Evolutionary conservation across 495 filamentous ascomycete genomes (phyloP).

Genomic region (Apiosordaria backusii): DNA sequence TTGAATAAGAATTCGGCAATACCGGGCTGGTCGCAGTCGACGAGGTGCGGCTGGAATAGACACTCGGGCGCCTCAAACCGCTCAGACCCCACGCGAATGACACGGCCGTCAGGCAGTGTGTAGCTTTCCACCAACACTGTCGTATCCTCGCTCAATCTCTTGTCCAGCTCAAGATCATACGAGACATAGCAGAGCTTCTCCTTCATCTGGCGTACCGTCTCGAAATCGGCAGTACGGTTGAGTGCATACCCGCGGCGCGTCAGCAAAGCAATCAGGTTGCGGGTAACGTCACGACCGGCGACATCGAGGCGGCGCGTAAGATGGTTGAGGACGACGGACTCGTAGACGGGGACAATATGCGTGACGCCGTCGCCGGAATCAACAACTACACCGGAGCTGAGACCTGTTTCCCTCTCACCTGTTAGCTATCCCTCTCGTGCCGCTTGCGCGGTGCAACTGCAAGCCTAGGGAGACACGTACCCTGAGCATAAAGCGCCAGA

Average conservation of each 20-base stretch:
- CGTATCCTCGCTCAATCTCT: conserved; percentile 93
- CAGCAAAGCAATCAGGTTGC: conserved; percentile 93
- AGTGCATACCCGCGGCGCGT: conserved; percentile 93
- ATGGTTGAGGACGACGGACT: conserved; percentile 95
- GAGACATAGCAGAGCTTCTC: conserved; percentile 99
- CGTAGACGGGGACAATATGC: conserved; percentile 97
- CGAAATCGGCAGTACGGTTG: conserved; percentile 97
- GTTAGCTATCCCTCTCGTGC: not conserved
- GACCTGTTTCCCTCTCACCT: conserved; percentile 51
- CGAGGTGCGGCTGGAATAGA: conserved; percentile 96
- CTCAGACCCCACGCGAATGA: conserved; percentile 92
- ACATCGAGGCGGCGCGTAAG: conserved; percentile 91
- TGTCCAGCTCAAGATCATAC: conserved; percentile 95
- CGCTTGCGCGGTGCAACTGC: not conserved
- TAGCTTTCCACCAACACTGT: conserved; percentile 97
- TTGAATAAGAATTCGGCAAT: conserved; percentile 98
- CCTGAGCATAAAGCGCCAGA: conserved; percentile 95
- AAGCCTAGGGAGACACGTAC: conserved; percentile 40
- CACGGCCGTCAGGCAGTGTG: conserved; percentile 91
- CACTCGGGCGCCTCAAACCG: conserved; percentile 98
- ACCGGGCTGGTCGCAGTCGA: conserved; percentile 95
- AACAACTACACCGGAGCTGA: conserved; percentile 93
- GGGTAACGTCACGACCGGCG: conserved; percentile 92
- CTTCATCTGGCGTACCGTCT: conserved; percentile 98
- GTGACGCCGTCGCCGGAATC: conserved; percentile 98